phyloP scores from a whole-genome alignment of 495 filamentous ascomycete genomes.

The Hypoxylon intermedium region DNA sequence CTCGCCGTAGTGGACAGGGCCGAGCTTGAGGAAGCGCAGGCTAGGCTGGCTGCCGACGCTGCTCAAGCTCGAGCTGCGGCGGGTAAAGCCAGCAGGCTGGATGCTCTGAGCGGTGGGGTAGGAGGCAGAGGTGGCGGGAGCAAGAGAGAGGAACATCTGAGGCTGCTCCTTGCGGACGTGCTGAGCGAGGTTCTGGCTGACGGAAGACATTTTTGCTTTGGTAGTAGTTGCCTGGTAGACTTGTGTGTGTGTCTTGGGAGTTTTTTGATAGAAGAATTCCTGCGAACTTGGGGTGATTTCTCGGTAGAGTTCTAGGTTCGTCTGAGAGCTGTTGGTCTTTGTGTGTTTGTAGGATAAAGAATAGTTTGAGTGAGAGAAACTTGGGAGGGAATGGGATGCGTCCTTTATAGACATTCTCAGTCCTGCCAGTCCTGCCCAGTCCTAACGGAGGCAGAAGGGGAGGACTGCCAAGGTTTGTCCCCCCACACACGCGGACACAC shows the following conservation, averaged over 20 bases:
- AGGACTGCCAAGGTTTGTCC: slow-evolving; percentile 30
- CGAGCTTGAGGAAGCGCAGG: slow-evolving; percentile 56
- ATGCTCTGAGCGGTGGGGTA: slow-evolving; percentile 48
- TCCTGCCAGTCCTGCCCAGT: not conserved
- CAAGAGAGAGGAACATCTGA: slow-evolving; percentile 54
- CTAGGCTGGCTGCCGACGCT: slow-evolving; percentile 31
- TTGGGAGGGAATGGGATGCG: slow-evolving; percentile 21
- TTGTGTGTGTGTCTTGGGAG: slow-evolving; percentile 8
- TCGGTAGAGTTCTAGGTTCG: slow-evolving; percentile 18
- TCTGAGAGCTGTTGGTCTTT: slow-evolving; percentile 20
- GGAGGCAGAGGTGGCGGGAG: slow-evolving; percentile 52
- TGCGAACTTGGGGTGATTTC: slow-evolving; percentile 3
- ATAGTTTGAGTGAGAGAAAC: not conserved
- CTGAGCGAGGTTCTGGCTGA: slow-evolving; percentile 22
- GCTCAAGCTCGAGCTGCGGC: slow-evolving; percentile 44
- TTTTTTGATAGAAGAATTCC: slow-evolving; percentile 9
- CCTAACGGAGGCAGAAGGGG: slow-evolving; percentile 4
- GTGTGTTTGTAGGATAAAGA: slow-evolving; percentile 28
- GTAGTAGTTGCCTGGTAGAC: slow-evolving; percentile 10
- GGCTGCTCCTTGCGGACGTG: slow-evolving; percentile 36
- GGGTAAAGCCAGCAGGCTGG: slow-evolving; percentile 34
- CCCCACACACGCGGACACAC: slow-evolving; percentile 22
- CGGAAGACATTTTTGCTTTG: slow-evolving; percentile 38
- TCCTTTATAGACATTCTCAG: slow-evolving; percentile 26
- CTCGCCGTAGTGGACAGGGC: slow-evolving; percentile 59